Conservation (phyloP, 108 stramenopile genomes). For the Nitzschia inconspicua region DNA sequence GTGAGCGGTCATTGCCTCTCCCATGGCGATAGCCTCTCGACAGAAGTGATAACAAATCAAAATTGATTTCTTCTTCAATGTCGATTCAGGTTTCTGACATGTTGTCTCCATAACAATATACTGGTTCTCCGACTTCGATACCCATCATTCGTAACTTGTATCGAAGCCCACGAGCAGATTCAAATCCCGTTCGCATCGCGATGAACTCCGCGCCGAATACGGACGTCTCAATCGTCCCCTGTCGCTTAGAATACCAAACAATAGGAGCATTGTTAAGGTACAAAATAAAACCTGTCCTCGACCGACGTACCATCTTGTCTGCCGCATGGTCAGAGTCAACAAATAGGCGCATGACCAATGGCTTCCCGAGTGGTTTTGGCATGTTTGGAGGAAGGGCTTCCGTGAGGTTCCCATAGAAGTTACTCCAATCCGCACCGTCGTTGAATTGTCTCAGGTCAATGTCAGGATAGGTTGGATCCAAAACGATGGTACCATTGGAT, state of each 20-base stretch:
- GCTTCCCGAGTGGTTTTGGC: not conserved
- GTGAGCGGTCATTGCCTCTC: too few relatives aligned
- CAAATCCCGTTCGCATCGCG: conserved; percentile 44
- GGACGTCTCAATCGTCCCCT: conserved; percentile 40
- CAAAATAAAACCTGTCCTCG: conserved; percentile 22
- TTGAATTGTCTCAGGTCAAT: too few relatives aligned
- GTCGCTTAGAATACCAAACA: conserved; percentile 33
- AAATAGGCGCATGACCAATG: too few relatives aligned
- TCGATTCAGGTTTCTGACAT: conserved; percentile 40
- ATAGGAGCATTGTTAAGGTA: conserved; percentile 30
- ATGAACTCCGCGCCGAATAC: conserved; percentile 44
- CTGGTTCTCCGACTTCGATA: conserved; percentile 29
- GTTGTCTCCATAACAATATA: conserved; percentile 33
- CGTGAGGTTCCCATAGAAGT: too few relatives aligned
- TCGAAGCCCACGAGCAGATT: conserved; percentile 39
- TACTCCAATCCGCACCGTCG: too few relatives aligned
- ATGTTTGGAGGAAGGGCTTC: not conserved
- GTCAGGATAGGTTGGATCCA: too few relatives aligned
- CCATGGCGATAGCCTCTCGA: conserved; percentile 30
- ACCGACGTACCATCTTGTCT: too few relatives aligned
- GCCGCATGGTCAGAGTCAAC: too few relatives aligned
- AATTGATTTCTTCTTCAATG: conserved; percentile 50
- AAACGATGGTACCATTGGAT: too few relatives aligned
- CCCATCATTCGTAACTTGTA: conserved; percentile 64
- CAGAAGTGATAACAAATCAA: conserved; percentile 44